Conservation (phyloP, 78 protist species). For the slime mould (Dictyostelium discoideum) region DNA sequence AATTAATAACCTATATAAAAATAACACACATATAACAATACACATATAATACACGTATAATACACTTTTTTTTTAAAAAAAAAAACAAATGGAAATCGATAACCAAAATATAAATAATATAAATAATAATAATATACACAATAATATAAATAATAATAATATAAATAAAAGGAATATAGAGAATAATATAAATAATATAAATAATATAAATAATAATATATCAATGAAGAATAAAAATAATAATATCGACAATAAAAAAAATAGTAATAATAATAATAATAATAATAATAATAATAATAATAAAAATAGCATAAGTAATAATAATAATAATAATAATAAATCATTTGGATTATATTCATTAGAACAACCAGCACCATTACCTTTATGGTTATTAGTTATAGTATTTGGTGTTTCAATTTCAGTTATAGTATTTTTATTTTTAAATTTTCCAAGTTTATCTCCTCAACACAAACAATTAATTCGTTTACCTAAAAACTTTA, state of each 20-base stretch:
- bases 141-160: no score
- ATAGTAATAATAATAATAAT: not conserved
- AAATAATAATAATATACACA: no score
- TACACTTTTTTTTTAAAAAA: no score
- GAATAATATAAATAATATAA: no score
- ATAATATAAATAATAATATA: no score
- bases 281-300: not conserved
- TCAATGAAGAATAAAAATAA: not conserved
- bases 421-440: conserved; percentile 30
- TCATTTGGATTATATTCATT: not conserved
- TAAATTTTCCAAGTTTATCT: conserved; percentile 59
- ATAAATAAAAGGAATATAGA: no score
- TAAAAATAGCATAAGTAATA: not conserved
- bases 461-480: conserved; percentile 45
- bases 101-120: no score
- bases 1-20: no score
- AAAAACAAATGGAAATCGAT: no score
- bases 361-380: conserved; percentile 32
- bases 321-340: not conserved
- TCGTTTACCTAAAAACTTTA: conserved; percentile 46
- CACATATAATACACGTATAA: not conserved
- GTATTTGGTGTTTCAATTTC: conserved; percentile 36
- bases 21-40: not conserved
- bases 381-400: conserved; percentile 13
- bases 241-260: not conserved